Conservation (phyloP, 1,139 yeast species). For the Geotrichum candidum region DNA sequence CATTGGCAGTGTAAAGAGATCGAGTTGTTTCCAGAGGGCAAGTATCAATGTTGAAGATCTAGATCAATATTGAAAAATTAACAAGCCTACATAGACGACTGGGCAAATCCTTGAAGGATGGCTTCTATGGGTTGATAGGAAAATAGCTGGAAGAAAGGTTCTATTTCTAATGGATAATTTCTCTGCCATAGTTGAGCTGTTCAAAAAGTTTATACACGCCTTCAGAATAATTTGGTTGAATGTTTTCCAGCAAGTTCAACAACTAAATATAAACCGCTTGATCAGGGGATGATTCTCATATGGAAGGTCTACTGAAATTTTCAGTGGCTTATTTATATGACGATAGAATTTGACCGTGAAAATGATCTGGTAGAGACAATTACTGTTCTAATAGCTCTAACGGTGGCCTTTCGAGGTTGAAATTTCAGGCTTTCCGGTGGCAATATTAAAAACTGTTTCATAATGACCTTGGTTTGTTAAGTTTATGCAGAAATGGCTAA, state of each 20-base stretch:
- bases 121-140: not conserved
- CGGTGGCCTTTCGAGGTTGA: not conserved
- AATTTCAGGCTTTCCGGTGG: not conserved
- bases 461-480: not conserved
- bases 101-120: not conserved
- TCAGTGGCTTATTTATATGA: not conserved
- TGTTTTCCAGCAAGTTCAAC: not conserved
- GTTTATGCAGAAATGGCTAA: not conserved
- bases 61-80: not conserved
- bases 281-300: not conserved
- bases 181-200: not conserved
- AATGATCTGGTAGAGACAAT: not conserved
- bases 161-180: not conserved
- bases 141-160: not conserved
- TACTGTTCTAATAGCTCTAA: not conserved
- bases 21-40: not conserved
- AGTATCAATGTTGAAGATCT: not conserved
- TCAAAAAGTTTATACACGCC: not conserved
- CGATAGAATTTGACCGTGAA: conserved; percentile 17
- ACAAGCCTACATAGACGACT: not conserved
- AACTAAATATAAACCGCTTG: not conserved
- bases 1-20: not conserved
- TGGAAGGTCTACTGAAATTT: conserved; percentile 29
- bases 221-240: not conserved
- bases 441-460: not conserved